Evolutionary conservation across 2,329 filamentous ascomycete genomes (phyloP), one percentile per base, ranked within the genome.

Genomic region (Aspergillus hortae): DNA sequence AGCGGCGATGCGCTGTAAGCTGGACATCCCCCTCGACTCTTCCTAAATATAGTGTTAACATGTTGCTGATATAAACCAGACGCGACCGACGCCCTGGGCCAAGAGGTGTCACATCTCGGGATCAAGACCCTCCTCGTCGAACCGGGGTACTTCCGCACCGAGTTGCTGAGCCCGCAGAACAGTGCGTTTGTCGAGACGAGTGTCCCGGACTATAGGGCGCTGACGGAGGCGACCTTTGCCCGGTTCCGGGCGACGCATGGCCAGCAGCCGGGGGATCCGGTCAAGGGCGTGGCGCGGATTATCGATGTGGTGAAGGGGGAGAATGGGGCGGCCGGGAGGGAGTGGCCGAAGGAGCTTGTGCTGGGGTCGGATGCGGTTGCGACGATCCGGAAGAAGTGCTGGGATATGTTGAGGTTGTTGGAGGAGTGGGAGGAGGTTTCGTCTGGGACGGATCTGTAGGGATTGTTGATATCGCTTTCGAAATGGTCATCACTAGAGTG

Each of bases 141-240:
- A 50, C 72, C 69, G 0, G 73, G 73, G 4, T 53, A 56, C 42
- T 71, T 69, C 60, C 66, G 69, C 7, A 73, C 68, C 0, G 60
- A 61, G 9, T 40, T 71, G 4, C 49, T 72, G 2, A 45, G 56
- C 32, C 54, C 59, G 2, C 51, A 36, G 23, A 55, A 52, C 32
- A 56, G 55, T 17, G 25, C 25, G 9, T 51, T 54, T 15, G 33
- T 33, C 5, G 41, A 47, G 32, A 51, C 54, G 2, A 30, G 21
- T 12, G 49, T 66, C 21, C 57, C 57, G 1, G 62, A 56, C 2
- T 65, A 66, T 44, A 51, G 62, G 25, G 59, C 66, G 15, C 32
- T 66, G 25, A 61, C 64, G 33, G 40, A 55, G 6, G 54, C 48
- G 15, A 50, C 52, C 14, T 48, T 55, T 17, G 55, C n/a, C 2